Base-by-base conservation (phyloP, 768 basidiomycete species). In the Pleurotus cornucopiae region DNA sequence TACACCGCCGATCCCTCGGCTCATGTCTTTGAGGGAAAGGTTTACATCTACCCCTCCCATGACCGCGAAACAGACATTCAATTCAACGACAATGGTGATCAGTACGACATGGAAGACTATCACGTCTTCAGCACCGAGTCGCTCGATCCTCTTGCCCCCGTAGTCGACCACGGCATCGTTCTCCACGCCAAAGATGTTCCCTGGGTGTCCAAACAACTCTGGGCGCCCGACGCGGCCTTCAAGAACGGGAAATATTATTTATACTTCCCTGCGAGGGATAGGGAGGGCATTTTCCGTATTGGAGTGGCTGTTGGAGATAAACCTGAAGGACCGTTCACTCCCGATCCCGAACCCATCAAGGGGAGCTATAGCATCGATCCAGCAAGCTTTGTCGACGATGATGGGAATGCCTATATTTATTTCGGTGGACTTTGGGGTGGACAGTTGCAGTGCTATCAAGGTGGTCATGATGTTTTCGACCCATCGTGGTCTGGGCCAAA, bases 341-440 rank as follows among this genome's bases (percentile, higher is more conserved):
- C 62, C 25, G 62, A 63, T 40, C 58, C 60, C 2, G 62, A 63
- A 18, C 62, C 62, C 14, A 63, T 63, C 49, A 61, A 59, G 30
- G 63, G 63, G 9, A 61, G 59, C 26, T 64, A 62, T 39, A 58
- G 57, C 49, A 64, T 64, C 49, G 63, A 64, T 43, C 63, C 63
- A n/a, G 63, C 63, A 7, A 60, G 63, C 46, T 64, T 64, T 46
- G 61, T 64, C 30, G 61, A 64, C 49, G 63, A 64, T 41, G 61
- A 64, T 40, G 63, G 61, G 6, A 44, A 62, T 51, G 60, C 60
- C 39, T 64, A 64, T 55, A 45, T 64, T 39, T 64, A 61, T 30
- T 62, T 64, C 30, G 63, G 63, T 12, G 63, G 63, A 13, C 57
- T 64, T 30, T 64, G 63, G 63, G 63, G 63, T 38, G 63, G 63